Percentiles rank a stretch among this genome's conserved stretches.
phyloP scores from a whole-genome alignment of 192 early-diverging fungal species.

The Dimargaris cristalligena region DNA sequence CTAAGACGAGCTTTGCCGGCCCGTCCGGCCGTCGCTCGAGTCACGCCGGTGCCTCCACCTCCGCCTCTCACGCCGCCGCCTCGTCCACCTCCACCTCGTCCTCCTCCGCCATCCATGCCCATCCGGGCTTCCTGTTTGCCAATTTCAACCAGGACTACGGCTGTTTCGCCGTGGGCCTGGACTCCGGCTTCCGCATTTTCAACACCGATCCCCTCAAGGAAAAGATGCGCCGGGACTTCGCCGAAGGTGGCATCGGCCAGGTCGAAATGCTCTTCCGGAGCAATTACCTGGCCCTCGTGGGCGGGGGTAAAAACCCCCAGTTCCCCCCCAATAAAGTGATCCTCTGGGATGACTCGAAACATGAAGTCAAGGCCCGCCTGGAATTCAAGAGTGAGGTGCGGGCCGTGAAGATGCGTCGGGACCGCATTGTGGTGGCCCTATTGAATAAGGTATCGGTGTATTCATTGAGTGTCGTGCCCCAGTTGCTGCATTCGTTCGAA shows the following conservation, averaged over 20 bases:
- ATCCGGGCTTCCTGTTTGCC: slow-evolving; percentile 50
- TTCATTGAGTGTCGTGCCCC: slow-evolving; percentile 48
- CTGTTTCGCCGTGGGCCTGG: slow-evolving; percentile 67
- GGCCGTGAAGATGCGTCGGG: slow-evolving; percentile 56
- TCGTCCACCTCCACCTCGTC: background rate
- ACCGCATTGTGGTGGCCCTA: slow-evolving; percentile 62
- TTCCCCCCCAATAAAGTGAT: slow-evolving; percentile 76
- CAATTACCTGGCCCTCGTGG: slow-evolving; percentile 76
- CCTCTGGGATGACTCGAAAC: slow-evolving; percentile 70
- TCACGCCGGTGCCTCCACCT: slow-evolving; percentile 22
- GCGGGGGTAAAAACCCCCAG: slow-evolving; percentile 64
- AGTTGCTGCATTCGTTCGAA: slow-evolving; percentile 62
- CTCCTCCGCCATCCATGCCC: background rate
- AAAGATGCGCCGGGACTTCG: slow-evolving; percentile 44
- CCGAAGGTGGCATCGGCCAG: slow-evolving; percentile 51
- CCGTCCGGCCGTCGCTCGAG: slow-evolving; percentile 26
- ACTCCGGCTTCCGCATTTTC: slow-evolving; percentile 68
- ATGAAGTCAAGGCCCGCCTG: slow-evolving; percentile 49
- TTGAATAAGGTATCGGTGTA: slow-evolving; percentile 69
- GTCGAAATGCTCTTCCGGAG: slow-evolving; percentile 73
- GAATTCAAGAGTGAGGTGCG: slow-evolving; percentile 68
- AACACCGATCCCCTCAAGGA: slow-evolving; percentile 71
- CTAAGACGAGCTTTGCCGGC: slow-evolving; percentile 25
- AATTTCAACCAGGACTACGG: slow-evolving; percentile 73
- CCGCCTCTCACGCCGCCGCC: background rate